phyloP scores from a whole-genome alignment of 345 rosid species.

The Citrus sinensis region DNA sequence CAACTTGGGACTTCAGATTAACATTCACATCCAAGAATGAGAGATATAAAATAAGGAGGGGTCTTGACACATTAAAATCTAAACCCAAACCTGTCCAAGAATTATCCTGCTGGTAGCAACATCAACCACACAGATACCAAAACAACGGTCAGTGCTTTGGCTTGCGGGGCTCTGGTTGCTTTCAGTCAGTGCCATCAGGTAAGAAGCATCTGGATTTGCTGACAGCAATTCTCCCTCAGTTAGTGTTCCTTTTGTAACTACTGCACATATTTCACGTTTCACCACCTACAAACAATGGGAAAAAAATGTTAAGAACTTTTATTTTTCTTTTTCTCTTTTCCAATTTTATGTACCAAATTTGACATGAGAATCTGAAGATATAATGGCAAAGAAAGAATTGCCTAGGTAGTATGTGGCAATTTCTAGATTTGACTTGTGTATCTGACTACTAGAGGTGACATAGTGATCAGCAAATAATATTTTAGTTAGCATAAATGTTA shows the following conservation, averaged over 20 bases:
- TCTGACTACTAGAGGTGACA: neutral
- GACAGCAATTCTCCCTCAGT: slow-evolving; percentile 86
- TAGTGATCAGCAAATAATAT: neutral
- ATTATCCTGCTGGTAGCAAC: slow-evolving; percentile 81
- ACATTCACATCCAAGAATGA: slow-evolving; percentile 9
- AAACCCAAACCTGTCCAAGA: slow-evolving; percentile 71
- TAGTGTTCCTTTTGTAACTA: slow-evolving; percentile 89
- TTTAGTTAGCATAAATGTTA: no score
- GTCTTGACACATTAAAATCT: slow-evolving; percentile 5
- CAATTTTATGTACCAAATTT: neutral
- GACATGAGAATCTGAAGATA: neutral
- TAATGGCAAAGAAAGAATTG: neutral
- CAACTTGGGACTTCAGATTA: neutral
- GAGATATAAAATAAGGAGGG: slow-evolving; percentile 1
- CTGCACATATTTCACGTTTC: slow-evolving; percentile 93
- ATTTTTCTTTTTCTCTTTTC: neutral
- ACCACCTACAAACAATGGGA: slow-evolving; percentile 64
- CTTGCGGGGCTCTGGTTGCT: slow-evolving; percentile 25
- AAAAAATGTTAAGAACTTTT: slow-evolving; percentile 17
- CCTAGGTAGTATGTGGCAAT: neutral
- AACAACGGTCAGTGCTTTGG: slow-evolving; percentile 38
- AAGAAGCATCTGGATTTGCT: slow-evolving; percentile 89
- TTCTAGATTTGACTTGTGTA: neutral
- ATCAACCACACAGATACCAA: slow-evolving; percentile 89
- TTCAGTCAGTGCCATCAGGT: slow-evolving; percentile 83